Evolutionary conservation across 2,329 filamentous ascomycete genomes (phyloP).

Genomic region (Shiraia sp.): DNA sequence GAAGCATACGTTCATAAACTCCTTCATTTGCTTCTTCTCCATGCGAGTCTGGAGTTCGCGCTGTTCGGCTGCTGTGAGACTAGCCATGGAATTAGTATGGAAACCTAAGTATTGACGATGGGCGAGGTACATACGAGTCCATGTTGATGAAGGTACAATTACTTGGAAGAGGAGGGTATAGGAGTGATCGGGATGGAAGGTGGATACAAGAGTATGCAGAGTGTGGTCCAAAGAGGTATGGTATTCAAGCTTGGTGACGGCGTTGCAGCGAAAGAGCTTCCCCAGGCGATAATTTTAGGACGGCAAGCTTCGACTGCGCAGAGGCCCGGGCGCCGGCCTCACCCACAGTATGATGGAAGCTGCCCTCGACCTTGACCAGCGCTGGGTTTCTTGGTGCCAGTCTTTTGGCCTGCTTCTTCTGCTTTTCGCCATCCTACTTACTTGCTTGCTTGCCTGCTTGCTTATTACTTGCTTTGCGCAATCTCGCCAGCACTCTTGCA

Average conservation of each 20-base stretch:
- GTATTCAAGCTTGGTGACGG: too few relatives aligned
- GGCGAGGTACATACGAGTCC: slow-evolving; percentile 40
- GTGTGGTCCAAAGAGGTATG: too few relatives aligned
- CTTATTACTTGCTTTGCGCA: background rate
- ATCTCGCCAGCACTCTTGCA: too few relatives aligned
- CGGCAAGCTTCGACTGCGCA: slow-evolving; percentile 19
- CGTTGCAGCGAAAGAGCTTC: too few relatives aligned
- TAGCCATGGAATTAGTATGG: slow-evolving; percentile 39
- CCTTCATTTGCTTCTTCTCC: slow-evolving; percentile 98
- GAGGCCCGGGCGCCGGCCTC: slow-evolving; percentile 4
- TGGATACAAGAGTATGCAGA: background rate
- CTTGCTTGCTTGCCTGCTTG: too few relatives aligned
- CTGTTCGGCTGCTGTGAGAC: slow-evolving; percentile 78
- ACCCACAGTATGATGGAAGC: too few relatives aligned
- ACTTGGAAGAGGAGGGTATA: slow-evolving; percentile 2
- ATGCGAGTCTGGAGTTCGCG: slow-evolving; percentile 92
- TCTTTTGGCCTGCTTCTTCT: too few relatives aligned
- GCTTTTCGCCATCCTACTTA: too few relatives aligned
- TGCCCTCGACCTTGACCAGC: too few relatives aligned
- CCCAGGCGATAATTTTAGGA: slow-evolving; percentile 22
- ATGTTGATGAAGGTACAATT: slow-evolving; percentile 21
- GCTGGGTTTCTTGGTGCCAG: too few relatives aligned
- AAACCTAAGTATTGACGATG: background rate
- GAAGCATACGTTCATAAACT: slow-evolving; percentile 83
- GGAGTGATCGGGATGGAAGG: background rate